Evolutionary conservation across 306 rosid species (phyloP), one percentile per base, ranked within the genome.

Genomic region (Begonia peltatifolia): DNA sequence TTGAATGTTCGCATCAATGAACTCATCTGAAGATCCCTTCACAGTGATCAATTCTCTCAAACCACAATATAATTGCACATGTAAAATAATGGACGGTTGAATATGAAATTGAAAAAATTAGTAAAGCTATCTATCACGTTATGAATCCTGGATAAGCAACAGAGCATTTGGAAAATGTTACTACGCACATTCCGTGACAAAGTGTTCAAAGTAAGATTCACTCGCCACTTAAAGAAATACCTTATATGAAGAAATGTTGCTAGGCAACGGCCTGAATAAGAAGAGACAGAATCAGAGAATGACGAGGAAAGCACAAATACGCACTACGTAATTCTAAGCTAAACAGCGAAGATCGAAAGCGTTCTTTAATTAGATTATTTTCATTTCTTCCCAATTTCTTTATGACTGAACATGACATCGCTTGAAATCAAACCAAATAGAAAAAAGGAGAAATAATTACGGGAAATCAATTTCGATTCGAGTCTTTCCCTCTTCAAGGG

Each of bases 1-100:
- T 74, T 89, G 97, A 74, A 85, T 70, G 68, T 89, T 89, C 61
- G 97, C 95, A 74, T 89, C 97, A 65, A 72, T 89, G 87, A 82
- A 89, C 11, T 85, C 97, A 89, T 89, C 97, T 85, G 97, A 89
- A 76, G 97, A 89, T 67, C 97, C 95, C 97, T 89, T 85, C 79
- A 82, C 79, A 84, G 48, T 80, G 84, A 82, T 84, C 77, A 84
- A 80, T 80, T 77, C 71, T 73, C 76, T 83, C 80, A n/a, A 73
- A 88, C 84, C 77, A 84, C 36, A 30, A 1, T 30, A 30, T 30
- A 30, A 30, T 30, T 30, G 36, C 36, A 30, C 2, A 30, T 3
- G 36, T 30, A 30, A 30, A 30, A 30, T 30, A 30, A 2, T 2
- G 6, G 3, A 30, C 36, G 3, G 7, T 30, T 30, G 36, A 30